Evolutionary conservation across 2,329 filamentous ascomycete species (phyloP).

Genomic region (Claviceps maximensis): DNA sequence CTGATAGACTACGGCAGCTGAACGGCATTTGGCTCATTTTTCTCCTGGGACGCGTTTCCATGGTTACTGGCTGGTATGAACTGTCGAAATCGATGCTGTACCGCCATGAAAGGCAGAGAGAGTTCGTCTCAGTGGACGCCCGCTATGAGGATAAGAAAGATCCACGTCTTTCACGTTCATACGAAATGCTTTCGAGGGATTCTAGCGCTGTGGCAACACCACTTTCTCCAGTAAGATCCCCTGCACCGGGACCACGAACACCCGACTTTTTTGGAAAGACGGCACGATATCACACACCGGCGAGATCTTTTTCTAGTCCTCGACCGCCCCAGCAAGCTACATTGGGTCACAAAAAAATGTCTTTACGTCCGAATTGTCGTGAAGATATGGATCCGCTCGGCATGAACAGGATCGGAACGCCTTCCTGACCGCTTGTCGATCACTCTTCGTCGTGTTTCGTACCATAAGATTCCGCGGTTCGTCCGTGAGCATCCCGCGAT

Average conservation of each 20-base stretch:
- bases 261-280: constrained; percentile 44
- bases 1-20: constrained; percentile 33
- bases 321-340: constrained; percentile 29
- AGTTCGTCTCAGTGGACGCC: constrained; percentile 85
- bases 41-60: constrained; percentile 70
- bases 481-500: background rate
- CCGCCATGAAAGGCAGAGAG: constrained; percentile 45
- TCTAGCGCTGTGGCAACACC: constrained; percentile 42
- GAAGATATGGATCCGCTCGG: constrained; percentile 39
- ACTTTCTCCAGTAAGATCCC: constrained; percentile 25
- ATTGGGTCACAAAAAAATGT: constrained; percentile 31
- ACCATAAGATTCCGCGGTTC: too few species aligned
- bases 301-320: constrained; percentile 43
- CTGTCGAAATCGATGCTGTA: constrained; percentile 32
- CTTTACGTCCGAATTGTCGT: constrained; percentile 19
- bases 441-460: background rate
- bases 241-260: constrained; percentile 28
- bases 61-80: constrained; percentile 73
- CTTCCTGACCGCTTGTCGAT: background rate
- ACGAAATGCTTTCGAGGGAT: constrained; percentile 65
- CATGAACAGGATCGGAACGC: constrained; percentile 36
- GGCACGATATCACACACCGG: constrained; percentile 40
- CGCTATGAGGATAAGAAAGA: constrained; percentile 47
- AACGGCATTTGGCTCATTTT: constrained; percentile 78
- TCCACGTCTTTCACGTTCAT: constrained; percentile 40